Evolutionary conservation across 345 rosid genomes (phyloP), one percentile per base, ranked within the genome.

Genomic region (Citrus glauca): DNA sequence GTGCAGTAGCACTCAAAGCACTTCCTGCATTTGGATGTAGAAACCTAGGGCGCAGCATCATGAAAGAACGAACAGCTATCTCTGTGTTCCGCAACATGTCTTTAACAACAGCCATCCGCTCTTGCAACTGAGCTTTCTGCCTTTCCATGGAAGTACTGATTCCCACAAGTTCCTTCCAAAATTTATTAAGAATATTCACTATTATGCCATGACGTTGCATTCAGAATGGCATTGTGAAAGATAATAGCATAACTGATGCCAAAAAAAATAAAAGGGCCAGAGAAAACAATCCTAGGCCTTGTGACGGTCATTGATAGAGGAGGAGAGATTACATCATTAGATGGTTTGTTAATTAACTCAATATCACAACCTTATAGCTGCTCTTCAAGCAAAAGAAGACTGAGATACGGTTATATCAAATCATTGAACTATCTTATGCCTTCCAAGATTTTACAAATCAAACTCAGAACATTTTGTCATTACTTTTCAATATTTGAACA

Each of bases 111-210:
- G 86, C 84, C 98, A 92, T 96, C 71, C 91, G 90, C 82, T 85
- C 97, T 25, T 88, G 95, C 9, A 94, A 89, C 77, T 88, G 83
- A 72, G 92, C 91, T 84, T 90, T 94, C 81, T 94, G 95, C 60
- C 98, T 77, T 48, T 96, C 99, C 92, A 89, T 90, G 53, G 91
- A 86, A 56, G 91, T 86, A 69, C 82, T 87, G 78, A 91, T 90
- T 78, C 98, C 99, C 78, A 98, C 99, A 86, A 96, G 95, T 85
- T 96, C 99, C 98, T 96, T 72, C 50, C 24, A 62, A 35, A 64
- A 69, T 6, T 40, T 38, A 50, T 55, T 14, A 33, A 66, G 45
- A 30, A 65, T 6, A 25, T 33, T 33, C 27, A n/a, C 55, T 53
- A 55, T 38, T 66, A 73, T 17, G 25, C 66, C 59, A 65, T 6